A percentile compares a stretch with the other conserved stretches of the same genome.
Evolutionary conservation across 148 eudicot species (phyloP).

Genomic region (Chenopodium quinoa): DNA sequence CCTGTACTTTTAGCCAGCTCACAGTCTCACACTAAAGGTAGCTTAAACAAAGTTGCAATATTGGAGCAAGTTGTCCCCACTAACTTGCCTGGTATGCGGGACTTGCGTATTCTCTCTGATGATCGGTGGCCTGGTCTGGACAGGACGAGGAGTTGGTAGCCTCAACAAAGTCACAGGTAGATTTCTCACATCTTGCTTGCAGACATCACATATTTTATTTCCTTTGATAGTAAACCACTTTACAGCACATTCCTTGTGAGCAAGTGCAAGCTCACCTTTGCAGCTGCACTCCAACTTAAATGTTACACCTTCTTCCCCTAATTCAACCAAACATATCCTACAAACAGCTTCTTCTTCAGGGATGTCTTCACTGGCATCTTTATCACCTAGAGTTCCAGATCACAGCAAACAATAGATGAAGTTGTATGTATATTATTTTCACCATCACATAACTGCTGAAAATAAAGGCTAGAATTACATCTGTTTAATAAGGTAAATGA

Average conservation of each 20-base stretch:
- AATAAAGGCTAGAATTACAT: background rate
- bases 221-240: conserved; percentile 90
- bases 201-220: conserved; percentile 79
- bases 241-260: conserved; percentile 77
- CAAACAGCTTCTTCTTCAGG: conserved; percentile 94
- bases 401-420: background rate
- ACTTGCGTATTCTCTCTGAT: conserved; percentile 26
- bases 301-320: conserved; percentile 76
- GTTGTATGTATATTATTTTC: background rate
- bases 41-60: background rate
- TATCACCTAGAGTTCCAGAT: conserved; percentile 30
- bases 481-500: too few species aligned
- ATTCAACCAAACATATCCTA: conserved; percentile 76
- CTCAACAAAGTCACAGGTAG: conserved; percentile 74
- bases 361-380: conserved; percentile 61
- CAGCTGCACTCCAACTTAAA: conserved; percentile 86
- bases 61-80: conserved; percentile 3
- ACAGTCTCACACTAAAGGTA: background rate
- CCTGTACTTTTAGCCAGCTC: background rate
- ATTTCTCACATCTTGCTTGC: conserved; percentile 66
- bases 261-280: conserved; percentile 91
- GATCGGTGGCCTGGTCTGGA: conserved; percentile 23
- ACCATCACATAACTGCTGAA: background rate
- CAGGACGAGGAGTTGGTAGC: conserved; percentile 44
- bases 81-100: conserved; percentile 30